These are phyloP conservation scores for Psilocybe cubensis DNA, from an alignment of 768 basidiomycete species.

Conservation along the genomic window DNA sequence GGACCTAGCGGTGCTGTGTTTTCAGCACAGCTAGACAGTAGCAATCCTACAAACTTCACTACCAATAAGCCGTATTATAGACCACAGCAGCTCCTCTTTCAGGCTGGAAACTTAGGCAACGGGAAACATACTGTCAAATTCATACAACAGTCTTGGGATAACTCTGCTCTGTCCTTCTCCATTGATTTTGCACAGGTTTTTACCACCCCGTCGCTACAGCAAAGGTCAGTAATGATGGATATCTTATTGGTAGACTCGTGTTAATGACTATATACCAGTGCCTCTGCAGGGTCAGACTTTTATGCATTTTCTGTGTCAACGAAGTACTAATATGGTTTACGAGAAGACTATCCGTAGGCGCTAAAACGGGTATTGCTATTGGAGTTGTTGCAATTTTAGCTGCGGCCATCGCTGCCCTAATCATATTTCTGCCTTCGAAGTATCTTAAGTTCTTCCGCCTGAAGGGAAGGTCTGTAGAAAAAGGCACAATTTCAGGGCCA, in stretches of 20 bases:
- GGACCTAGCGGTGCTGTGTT: conserved; percentile 32
- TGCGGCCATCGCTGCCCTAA: not conserved
- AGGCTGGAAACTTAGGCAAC: conserved; percentile 27
- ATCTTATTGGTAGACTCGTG: not conserved
- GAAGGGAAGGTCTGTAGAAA: conserved; percentile 1
- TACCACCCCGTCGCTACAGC: conserved; percentile 25
- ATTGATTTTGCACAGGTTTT: conserved; percentile 36
- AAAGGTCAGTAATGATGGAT: conserved; percentile 9
- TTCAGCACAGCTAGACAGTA: conserved; percentile 31
- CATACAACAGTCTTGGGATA: conserved; percentile 12
- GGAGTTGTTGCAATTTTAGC: conserved; percentile 5
- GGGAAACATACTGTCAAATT: conserved; percentile 37
- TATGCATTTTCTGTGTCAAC: not conserved
- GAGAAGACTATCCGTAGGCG: conserved; percentile 14
- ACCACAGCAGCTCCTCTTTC: conserved; percentile 31
- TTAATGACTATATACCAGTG: not conserved
- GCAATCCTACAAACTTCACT: conserved; percentile 20
- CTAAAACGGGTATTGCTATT: conserved; percentile 13
- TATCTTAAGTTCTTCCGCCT: conserved; percentile 1
- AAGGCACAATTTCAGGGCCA: not conserved
- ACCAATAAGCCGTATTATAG: conserved; percentile 21
- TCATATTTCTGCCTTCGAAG: conserved; percentile 3
- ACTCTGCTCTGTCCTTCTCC: conserved; percentile 21
- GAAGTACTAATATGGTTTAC: not conserved
- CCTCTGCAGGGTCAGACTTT: not conserved